phyloP scores from a whole-genome alignment of 108 stramenopile species.

The Nitzschia putrida region DNA sequence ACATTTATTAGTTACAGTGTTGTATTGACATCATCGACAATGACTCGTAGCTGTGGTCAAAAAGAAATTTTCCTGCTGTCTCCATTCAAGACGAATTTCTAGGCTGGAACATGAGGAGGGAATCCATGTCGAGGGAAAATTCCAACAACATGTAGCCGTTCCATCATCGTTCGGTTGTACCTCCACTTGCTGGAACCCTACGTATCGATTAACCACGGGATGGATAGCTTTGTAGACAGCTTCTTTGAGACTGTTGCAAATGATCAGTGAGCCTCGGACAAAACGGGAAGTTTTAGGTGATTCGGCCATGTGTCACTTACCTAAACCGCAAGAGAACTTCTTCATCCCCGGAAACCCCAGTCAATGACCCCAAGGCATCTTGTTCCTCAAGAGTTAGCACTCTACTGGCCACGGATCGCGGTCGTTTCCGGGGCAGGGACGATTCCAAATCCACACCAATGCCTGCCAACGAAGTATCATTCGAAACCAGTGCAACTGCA shows the following conservation, averaged over 20 bases:
- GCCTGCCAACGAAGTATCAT: slow-evolving; percentile 38
- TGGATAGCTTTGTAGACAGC: slow-evolving; percentile 87
- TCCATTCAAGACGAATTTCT: too few relatives aligned
- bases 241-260: slow-evolving; percentile 66
- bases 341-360: slow-evolving; percentile 65
- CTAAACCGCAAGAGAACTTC: slow-evolving; percentile 83
- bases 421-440: slow-evolving; percentile 23
- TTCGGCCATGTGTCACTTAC: slow-evolving; percentile 20
- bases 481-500: slow-evolving; percentile 51
- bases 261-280: background rate
- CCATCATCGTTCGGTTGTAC: slow-evolving; percentile 72
- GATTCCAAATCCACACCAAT: slow-evolving; percentile 82
- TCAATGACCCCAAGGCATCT: slow-evolving; percentile 48
- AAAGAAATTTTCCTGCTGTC: too few relatives aligned
- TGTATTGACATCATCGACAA: too few relatives aligned
- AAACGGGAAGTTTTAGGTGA: background rate
- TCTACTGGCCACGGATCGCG: slow-evolving; percentile 53
- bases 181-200: slow-evolving; percentile 85
- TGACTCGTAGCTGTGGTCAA: too few relatives aligned
- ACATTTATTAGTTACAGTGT: too few relatives aligned
- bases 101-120: too few relatives aligned
- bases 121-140: too few relatives aligned
- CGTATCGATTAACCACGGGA: slow-evolving; percentile 77
- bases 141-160: slow-evolving; percentile 49
- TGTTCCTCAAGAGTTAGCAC: slow-evolving; percentile 68